Evolutionary conservation across 2,329 filamentous ascomycete species (phyloP), one percentile per base, ranked within the genome.

Genomic region (Geosmithia putterillii): DNA sequence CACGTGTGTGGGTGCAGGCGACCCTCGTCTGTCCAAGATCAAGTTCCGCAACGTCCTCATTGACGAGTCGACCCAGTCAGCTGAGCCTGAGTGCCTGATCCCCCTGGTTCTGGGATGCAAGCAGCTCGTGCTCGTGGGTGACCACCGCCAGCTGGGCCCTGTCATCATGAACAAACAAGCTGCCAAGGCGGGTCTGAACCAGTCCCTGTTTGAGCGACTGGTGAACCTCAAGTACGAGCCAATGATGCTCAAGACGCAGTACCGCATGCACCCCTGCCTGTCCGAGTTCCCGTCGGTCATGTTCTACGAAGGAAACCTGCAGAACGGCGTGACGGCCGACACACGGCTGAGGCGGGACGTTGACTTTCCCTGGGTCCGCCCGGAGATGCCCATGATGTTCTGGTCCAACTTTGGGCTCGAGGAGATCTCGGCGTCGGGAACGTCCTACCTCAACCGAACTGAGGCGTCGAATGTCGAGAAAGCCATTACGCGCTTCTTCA

Each of bases 161-260:
- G 92, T 98, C 54, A 96, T 98, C 59, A 98, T 98, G 90, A 98
- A 98, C 74, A 98, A 98, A 74, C 96, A 96, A 66, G 92, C 92
- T 14, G 92, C 92, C 48, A 96, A 96, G 65, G 92, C 92, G 44
- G 92, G 92, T 47, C 73, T 98, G 15, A 95, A 96, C 64, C 92
- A 96, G 63, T 96, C 90, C n/a, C 73, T 98, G 9, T 98, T 98
- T 57, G 92, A 98, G 67, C 87, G 92, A 54, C 74, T 98, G 42
- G 89, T 96, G 53, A 87, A 90, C 55, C 75, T 96, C n/a, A 83
- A 84, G 38, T 83, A 88, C 54, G 81, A 83, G 35, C 92, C 92
- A 7, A 95, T 95, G 52, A 85, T 90, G 43, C 75, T 98, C 44
- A 94, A 95, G 54, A 89, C 95, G 34, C 92, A 98, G 61, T 98